These are phyloP conservation scores for Globisporangium paroecandrum DNA, from an alignment of 352 stramenopile genomes.

Conservation along the genomic window DNA sequence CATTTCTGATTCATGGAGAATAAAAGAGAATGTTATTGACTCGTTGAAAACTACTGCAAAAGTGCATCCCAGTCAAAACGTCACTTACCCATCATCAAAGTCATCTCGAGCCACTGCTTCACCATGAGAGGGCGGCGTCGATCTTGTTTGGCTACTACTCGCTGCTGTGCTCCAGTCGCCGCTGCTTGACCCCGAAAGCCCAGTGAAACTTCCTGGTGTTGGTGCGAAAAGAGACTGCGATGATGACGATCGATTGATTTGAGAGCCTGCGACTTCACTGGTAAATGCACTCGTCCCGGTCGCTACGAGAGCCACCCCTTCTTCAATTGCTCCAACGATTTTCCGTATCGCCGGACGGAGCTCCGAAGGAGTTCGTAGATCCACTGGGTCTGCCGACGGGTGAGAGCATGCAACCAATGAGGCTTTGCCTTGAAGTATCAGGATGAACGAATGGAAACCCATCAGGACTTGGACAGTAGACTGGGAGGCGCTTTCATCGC, in stretches of 20 bases:
- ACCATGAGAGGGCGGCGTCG: neutral
- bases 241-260: neutral
- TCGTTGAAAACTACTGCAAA: neutral
- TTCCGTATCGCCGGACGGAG: conserved; percentile 53
- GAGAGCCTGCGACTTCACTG: conserved; percentile 1
- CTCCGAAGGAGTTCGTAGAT: conserved; percentile 54
- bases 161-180: conserved; percentile 9
- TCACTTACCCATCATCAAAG: conserved; percentile 42
- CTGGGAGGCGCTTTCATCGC: conserved; percentile 20
- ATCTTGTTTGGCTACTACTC: conserved; percentile 12
- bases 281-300: conserved; percentile 14
- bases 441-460: conserved; percentile 56
- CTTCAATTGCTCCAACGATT: conserved; percentile 41
- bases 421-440: conserved; percentile 54
- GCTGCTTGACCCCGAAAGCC: conserved; percentile 4
- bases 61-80: conserved; percentile 3
- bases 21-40: neutral
- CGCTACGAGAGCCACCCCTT: conserved; percentile 24
- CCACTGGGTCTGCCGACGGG: conserved; percentile 53
- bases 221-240: neutral
- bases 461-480: conserved; percentile 36
- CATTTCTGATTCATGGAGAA: conserved; percentile 6
- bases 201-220: conserved; percentile 1
- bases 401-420: conserved; percentile 38
- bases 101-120: conserved; percentile 12